A percentile compares a stretch with the other conserved stretches of the same genome.
Conservation (phyloP, 202 grass and related monocot species). For the Setaria viridis region DNA sequence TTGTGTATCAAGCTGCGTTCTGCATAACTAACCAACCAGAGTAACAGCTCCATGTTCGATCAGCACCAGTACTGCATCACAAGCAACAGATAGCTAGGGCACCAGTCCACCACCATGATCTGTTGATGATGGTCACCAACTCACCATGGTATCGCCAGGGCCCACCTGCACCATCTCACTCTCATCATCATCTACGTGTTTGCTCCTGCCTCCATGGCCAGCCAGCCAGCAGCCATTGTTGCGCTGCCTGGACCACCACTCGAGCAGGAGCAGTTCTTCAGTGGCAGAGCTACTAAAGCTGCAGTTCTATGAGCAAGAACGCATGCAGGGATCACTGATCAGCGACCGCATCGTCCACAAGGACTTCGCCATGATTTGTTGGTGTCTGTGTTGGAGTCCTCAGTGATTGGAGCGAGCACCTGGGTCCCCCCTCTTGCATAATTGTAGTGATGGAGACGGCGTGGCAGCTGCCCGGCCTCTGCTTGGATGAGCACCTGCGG, state of each 20-base stretch:
- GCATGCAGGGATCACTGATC: slow-evolving; percentile 5
- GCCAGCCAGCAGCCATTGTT: slow-evolving; percentile 34
- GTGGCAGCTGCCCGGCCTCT: slow-evolving; percentile 4
- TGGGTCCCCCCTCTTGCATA: slow-evolving; percentile 28
- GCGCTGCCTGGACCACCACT: neutral
- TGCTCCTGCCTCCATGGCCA: neutral
- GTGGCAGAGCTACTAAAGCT: slow-evolving; percentile 8
- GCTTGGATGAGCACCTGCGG: slow-evolving; percentile 35
- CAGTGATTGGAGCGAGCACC: slow-evolving; percentile 30
- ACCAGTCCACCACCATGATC: neutral
- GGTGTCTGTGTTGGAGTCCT: slow-evolving; percentile 37
- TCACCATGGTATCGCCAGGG: neutral
- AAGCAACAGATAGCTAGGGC: neutral
- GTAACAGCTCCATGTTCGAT: neutral
- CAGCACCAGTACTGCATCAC: neutral
- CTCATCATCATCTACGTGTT: neutral
- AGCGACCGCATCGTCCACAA: neutral
- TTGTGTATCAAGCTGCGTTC: neutral
- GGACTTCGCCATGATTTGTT: slow-evolving; percentile 21
- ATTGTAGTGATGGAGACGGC: slow-evolving; percentile 25
- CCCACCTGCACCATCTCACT: slow-evolving; percentile 10
- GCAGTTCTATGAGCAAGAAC: slow-evolving; percentile 20
- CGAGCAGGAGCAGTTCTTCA: neutral
- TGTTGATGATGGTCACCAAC: neutral
- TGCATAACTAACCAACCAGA: neutral